Base-by-base conservation (phyloP, 805 yeast genomes). In the Teunomyces cretensis region DNA sequence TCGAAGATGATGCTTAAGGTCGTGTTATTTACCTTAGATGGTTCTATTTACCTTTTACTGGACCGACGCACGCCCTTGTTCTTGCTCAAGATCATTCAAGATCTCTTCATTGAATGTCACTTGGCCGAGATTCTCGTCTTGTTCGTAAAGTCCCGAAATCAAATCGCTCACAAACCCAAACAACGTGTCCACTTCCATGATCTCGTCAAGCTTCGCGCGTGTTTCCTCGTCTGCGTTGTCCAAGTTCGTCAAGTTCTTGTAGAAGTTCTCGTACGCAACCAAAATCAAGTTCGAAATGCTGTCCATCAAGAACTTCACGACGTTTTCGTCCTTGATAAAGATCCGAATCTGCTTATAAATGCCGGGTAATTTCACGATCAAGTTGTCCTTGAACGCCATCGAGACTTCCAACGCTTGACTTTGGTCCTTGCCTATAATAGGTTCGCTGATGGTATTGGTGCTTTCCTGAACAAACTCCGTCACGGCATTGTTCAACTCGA, bases 401-500 rank as follows among this genome's bases (percentile, higher is more conserved):
- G 72, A 66, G 36, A 59, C 68, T 8, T 64, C 61, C 7, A 60
- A 53, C 1, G 66, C 66, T 12, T 61, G 54, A 13, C 3, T 54
- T 58, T 31, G 42, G 30, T 28, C 35, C 49, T 50, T 36, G 48
- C 41, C 31, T 31, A 53, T 37, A 19, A 57, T 65, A 0, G 86
- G 83, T 27, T 64, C 70, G 26, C 80, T 67, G 30, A 87, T 73
- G 11, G 65, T 62, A 45, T 67, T 64, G 9, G 67, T 51, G 43
- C 68, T 63, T 11, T 74, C 76, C 40, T 81, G 79, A 2, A 91
- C 84, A 52, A 87, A 82, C 15, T 75, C 80, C 52, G 81, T 84
- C 19, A 90, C 88, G 2, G 83, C 70, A 48, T 80, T 81, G 51
- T 91, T 78, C 51, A 91, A 72, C 51, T 86, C 90, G 17, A 80